Percentiles rank a stretch among this genome's conserved stretches.
phyloP scores from a whole-genome alignment of 192 early-diverging fungal genomes.

The Paraglomus occultum region DNA sequence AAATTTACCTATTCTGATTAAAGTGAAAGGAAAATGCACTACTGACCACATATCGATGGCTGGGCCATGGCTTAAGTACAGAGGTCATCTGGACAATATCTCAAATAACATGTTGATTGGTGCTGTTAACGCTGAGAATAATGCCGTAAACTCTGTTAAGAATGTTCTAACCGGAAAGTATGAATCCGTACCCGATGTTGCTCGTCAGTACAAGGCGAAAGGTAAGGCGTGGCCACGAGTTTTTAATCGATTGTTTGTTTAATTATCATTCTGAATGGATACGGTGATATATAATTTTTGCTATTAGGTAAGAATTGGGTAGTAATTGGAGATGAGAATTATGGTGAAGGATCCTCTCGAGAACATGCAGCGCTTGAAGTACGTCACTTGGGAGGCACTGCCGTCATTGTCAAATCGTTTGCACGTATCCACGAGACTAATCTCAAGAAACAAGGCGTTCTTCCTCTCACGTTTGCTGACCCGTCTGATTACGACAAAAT shows the following conservation, averaged over 20 bases:
- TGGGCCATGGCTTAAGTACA: conserved; percentile 90
- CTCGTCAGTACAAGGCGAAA: conserved; percentile 92
- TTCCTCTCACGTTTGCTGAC: conserved; percentile 95
- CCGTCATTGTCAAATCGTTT: conserved; percentile 95
- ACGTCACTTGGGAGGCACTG: conserved; percentile 90
- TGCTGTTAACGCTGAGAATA: conserved; percentile 88
- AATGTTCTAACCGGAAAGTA: conserved; percentile 73
- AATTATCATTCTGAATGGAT: not conserved
- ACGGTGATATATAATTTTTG: not conserved
- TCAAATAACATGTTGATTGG: conserved; percentile 99
- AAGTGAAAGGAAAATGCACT: conserved; percentile 98
- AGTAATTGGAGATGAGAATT: conserved; percentile 99
- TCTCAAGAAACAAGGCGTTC: conserved; percentile 98
- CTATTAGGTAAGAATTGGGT: conserved; percentile 64
- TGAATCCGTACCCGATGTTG: conserved; percentile 88
- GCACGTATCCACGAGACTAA: conserved; percentile 99
- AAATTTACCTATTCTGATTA: conserved; percentile 86
- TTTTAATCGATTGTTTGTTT: too few species aligned
- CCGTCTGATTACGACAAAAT: conserved; percentile 94
- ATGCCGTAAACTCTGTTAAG: conserved; percentile 71
- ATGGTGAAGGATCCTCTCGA: conserved; percentile 98
- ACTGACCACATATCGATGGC: conserved; percentile 98
- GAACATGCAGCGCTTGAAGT: conserved; percentile 99
- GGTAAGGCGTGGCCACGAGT: conserved; percentile 28
- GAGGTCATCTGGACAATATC: conserved; percentile 98